Conservation (phyloP, 2,329 filamentous ascomycete genomes). For the Penicillium sclerotiorum region DNA sequence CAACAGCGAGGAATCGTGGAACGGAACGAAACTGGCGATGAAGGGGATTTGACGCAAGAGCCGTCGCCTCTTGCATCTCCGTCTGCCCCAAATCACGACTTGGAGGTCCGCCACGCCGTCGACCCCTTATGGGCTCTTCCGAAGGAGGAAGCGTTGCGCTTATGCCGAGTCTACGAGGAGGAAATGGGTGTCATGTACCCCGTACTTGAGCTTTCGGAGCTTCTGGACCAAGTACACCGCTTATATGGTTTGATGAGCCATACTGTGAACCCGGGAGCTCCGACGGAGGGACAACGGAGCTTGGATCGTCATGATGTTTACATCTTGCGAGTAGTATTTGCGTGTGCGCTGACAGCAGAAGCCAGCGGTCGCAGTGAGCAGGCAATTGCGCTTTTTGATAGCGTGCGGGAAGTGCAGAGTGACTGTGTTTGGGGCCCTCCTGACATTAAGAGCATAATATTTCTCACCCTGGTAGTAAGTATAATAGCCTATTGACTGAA, state of each 20-base stretch:
- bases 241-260: conserved; percentile 53
- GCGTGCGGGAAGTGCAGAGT: conserved; percentile 71
- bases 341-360: conserved; percentile 74
- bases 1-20: conserved; percentile 83
- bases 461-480: conserved; percentile 55
- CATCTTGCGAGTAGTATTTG: conserved; percentile 79
- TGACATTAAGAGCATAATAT: conserved; percentile 60
- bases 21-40: conserved; percentile 48
- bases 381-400: conserved; percentile 73
- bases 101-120: conserved; percentile 39
- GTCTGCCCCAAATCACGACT: conserved; percentile 22
- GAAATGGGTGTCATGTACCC: conserved; percentile 92
- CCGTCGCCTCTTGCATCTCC: conserved; percentile 37
- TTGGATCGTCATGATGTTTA: conserved; percentile 65
- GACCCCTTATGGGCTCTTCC: conserved; percentile 78
- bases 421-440: conserved; percentile 60
- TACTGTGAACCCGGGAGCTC: not conserved
- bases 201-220: conserved; percentile 68
- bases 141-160: conserved; percentile 74
- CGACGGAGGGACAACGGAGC: conserved; percentile 38
- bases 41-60: conserved; percentile 56
- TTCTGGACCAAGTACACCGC: conserved; percentile 68
- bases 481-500: not conserved
- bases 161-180: conserved; percentile 79
- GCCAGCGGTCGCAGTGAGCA: conserved; percentile 75